phyloP scores from a whole-genome alignment of 2,329 filamentous ascomycete genomes.

The Phialophora macrospora region DNA sequence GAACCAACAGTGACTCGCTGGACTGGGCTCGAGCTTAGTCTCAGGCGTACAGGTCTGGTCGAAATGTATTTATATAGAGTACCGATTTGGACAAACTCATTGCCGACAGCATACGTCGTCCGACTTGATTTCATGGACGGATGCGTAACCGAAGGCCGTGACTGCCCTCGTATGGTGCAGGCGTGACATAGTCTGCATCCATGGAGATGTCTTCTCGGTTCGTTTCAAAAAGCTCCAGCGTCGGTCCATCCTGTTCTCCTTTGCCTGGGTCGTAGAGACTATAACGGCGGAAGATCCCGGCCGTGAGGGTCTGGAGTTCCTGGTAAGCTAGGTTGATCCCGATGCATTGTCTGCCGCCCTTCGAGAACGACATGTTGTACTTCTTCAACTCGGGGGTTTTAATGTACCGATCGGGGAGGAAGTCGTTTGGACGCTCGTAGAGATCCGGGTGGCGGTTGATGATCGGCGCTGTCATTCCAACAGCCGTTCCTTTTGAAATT shows the following conservation, averaged over 20 bases:
- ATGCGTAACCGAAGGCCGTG: conserved; percentile 42
- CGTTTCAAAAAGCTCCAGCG: conserved; percentile 1
- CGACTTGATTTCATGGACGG: conserved; percentile 35
- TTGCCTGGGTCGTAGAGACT: not conserved
- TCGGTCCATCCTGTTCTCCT: conserved; percentile 1
- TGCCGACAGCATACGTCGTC: not conserved
- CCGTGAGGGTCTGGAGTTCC: conserved; percentile 4
- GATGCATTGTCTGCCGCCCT: conserved; percentile 7
- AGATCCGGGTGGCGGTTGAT: conserved; percentile 6
- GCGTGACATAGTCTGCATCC: conserved; percentile 42
- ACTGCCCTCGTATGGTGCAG: conserved; percentile 45
- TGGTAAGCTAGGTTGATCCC: conserved; percentile 10
- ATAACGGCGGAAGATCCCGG: not conserved
- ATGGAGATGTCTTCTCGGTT: not conserved
- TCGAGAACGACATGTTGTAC: conserved; percentile 7
- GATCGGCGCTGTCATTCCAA: conserved; percentile 3
- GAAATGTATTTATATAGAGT: not conserved
- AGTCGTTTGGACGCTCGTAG: conserved; percentile 1
- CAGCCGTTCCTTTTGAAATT: not conserved
- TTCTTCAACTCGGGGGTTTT: conserved; percentile 7
- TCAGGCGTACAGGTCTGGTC: too few relatives aligned
- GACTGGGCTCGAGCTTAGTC: too few relatives aligned
- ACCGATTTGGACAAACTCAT: not conserved
- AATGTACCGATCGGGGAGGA: conserved; percentile 2
- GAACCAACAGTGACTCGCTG: too few relatives aligned